phyloP scores from a whole-genome alignment of 2,329 filamentous ascomycete species.

The Talaromyces funiculosus region DNA sequence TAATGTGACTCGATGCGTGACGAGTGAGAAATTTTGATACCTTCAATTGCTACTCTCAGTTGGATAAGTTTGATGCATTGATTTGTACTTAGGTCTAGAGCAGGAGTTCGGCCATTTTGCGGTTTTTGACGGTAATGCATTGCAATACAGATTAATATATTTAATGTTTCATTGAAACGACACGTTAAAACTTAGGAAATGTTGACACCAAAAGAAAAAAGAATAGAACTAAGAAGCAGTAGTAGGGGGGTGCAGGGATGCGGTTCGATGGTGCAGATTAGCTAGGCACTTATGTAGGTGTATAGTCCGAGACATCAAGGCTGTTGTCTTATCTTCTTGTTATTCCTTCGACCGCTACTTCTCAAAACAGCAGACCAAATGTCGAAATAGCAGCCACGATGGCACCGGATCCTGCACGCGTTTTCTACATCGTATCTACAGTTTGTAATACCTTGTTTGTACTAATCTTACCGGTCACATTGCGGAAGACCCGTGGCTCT shows the following conservation, averaged over 20 bases:
- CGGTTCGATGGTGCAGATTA: background rate
- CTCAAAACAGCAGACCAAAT: background rate
- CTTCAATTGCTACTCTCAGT: background rate
- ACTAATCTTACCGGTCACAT: background rate
- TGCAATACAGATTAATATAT: background rate
- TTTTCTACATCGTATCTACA: background rate
- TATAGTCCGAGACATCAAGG: background rate
- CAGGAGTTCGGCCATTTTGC: background rate
- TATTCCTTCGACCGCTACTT: background rate
- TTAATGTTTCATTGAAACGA: background rate
- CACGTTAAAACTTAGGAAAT: background rate
- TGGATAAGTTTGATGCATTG: too few relatives aligned
- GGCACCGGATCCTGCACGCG: background rate
- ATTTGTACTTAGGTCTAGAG: background rate
- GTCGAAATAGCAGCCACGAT: background rate
- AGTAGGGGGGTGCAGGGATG: background rate
- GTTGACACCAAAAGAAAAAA: background rate
- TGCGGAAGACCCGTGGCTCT: background rate
- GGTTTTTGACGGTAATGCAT: background rate
- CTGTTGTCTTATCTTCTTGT: background rate
- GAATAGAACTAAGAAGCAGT: background rate
- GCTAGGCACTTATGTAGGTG: background rate
- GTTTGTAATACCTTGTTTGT: background rate
- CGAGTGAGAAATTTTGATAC: constrained; percentile 37
- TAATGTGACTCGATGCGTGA: constrained; percentile 33